Conservation (phyloP, 192 early-diverging fungal genomes). For the Backusella australiensis region DNA sequence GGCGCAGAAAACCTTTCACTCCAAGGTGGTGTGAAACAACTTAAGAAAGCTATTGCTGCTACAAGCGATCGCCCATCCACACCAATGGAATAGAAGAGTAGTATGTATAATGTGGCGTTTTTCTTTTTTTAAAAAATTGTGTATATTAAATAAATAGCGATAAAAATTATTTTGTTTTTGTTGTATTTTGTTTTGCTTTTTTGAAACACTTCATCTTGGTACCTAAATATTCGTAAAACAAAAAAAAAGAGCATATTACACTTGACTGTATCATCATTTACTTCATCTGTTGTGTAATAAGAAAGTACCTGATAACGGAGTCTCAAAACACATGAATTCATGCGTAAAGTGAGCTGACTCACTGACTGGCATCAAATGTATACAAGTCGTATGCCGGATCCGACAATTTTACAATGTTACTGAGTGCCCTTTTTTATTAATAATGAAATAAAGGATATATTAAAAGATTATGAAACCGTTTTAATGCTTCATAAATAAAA, state of each 20-base stretch:
- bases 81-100: conserved; percentile 2
- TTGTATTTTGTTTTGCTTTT: not conserved
- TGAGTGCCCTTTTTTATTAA: not conserved
- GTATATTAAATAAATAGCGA: not conserved
- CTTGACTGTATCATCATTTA: not conserved
- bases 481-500: not conserved
- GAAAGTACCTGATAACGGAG: not conserved
- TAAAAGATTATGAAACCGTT: not conserved
- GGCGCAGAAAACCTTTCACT: conserved; percentile 68
- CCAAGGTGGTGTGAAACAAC: conserved; percentile 48
- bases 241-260: not conserved
- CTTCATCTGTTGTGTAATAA: not conserved
- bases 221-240: not conserved
- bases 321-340: not conserved
- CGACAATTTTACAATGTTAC: not conserved
- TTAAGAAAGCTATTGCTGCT: conserved; percentile 2
- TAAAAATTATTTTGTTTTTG: not conserved
- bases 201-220: not conserved
- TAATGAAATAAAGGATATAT: not conserved
- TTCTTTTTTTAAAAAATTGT: not conserved
- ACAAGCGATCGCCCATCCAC: conserved; percentile 18
- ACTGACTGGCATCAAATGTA: not conserved
- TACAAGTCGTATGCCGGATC: not conserved
- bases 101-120: not conserved
- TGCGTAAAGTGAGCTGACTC: not conserved